Conservation (phyloP, 768 basidiomycete genomes). For the Paxillus ammoniavirescens region DNA sequence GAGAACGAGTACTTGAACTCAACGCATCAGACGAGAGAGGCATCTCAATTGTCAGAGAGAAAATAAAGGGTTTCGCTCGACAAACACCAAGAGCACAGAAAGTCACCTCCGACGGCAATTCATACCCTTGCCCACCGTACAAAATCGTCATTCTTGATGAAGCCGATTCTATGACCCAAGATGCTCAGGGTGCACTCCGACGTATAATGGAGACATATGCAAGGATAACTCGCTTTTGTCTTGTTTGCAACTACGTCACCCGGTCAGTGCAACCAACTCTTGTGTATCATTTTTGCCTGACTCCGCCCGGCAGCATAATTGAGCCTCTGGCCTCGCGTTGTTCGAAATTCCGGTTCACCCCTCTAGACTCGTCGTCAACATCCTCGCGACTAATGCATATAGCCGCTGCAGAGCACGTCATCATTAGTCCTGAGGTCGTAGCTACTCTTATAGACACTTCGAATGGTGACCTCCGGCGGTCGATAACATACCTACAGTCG, state of each 20-base stretch:
- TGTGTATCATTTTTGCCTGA: conserved; percentile 2
- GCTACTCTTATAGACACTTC: conserved; percentile 76
- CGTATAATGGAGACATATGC: conserved; percentile 99
- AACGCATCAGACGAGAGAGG: conserved; percentile 99
- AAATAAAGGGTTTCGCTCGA: conserved; percentile 97
- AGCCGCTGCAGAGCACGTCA: conserved; percentile 70
- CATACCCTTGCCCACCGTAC: conserved; percentile 95
- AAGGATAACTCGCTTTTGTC: conserved; percentile 93
- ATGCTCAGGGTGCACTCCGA: conserved; percentile 93
- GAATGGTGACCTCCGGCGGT: conserved; percentile 89
- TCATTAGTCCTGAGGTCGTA: conserved; percentile 57
- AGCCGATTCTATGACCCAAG: conserved; percentile 99
- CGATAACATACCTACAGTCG: conserved; percentile 97
- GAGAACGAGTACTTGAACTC: conserved; percentile 89
- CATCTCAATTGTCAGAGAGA: conserved; percentile 94
- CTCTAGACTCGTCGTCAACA: conserved; percentile 79
- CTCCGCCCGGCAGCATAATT: conserved; percentile 68
- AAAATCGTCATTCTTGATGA: conserved; percentile 99
- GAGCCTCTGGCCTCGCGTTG: conserved; percentile 98
- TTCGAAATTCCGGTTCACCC: conserved; percentile 97
- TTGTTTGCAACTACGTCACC: conserved; percentile 99
- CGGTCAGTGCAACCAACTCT: conserved; percentile 53
- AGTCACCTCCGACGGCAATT: conserved; percentile 70
- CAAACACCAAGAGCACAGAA: conserved; percentile 84
- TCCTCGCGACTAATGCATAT: conserved; percentile 76